Percentiles rank a stretch among this genome's conserved stretches.
Conservation (phyloP, 1,139 yeast species). For the Candida tetrigidarum region DNA sequence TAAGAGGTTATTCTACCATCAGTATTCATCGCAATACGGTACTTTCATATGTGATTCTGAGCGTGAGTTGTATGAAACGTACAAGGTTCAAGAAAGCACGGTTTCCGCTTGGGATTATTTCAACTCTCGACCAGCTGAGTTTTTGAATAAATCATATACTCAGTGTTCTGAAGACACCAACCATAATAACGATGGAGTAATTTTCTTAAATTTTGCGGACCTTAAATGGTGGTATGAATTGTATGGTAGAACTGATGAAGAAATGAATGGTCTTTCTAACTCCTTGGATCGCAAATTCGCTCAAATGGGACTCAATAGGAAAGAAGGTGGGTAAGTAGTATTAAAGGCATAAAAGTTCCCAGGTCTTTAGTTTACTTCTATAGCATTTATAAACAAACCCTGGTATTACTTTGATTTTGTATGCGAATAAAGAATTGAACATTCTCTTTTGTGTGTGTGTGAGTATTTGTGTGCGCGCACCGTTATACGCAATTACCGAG, state of each 20-base stretch:
- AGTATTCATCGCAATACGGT: slow-evolving; percentile 95
- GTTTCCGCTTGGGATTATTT: slow-evolving; percentile 95
- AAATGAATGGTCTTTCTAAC: slow-evolving; percentile 69
- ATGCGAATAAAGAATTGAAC: no score
- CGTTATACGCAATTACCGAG: neutral
- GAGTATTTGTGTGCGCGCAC: neutral
- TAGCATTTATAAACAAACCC: no score
- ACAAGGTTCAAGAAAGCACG: slow-evolving; percentile 51
- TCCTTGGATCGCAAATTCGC: slow-evolving; percentile 49
- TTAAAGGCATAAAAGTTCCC: no score
- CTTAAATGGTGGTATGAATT: slow-evolving; percentile 89
- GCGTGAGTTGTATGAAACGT: slow-evolving; percentile 47
- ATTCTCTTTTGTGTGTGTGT: no score
- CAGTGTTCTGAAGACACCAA: slow-evolving; percentile 29
- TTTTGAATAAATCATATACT: slow-evolving; percentile 55
- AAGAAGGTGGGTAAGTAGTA: slow-evolving; percentile 1
- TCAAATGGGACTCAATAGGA: slow-evolving; percentile 29
- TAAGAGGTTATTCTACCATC: slow-evolving; percentile 81
- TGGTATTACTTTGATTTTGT: no score
- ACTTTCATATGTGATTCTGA: slow-evolving; percentile 82
- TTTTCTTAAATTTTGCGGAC: slow-evolving; percentile 69
- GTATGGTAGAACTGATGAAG: slow-evolving; percentile 77
- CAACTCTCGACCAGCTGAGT: slow-evolving; percentile 73
- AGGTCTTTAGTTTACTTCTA: no score
- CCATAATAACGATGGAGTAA: slow-evolving; percentile 42